Base-by-base conservation (phyloP, 441 rosid species). In the Biscutella laevigata region DNA sequence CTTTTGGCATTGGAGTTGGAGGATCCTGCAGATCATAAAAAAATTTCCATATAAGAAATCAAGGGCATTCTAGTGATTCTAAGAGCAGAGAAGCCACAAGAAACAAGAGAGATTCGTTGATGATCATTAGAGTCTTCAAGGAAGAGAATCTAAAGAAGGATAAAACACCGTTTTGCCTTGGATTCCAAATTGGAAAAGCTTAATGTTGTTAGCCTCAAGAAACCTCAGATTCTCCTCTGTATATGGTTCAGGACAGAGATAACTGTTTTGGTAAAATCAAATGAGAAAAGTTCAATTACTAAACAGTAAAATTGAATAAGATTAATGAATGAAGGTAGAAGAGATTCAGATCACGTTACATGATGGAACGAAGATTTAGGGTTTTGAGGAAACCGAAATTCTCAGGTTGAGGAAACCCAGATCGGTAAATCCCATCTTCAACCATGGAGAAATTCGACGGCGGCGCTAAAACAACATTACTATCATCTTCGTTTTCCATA, bases 81-180 rank as follows among this genome's bases (percentile, higher is more conserved):
- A n/a, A n/a, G n/a, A n/a, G n/a, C n/a, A n/a, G n/a, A n/a, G n/a
- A n/a, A n/a, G n/a, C 11, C 20, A 28, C 29, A 42, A 20, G 36
- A 35, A 13, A 24, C 26, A 38, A 49, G 40, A 20, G 8, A 27
- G 26, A 19, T n/a, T n/a, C n/a, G n/a, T 17, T 1, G 15, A 3
- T 24, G 11, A 27, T 22, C 15, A 59, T 13, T 10, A 38, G 4
- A 20, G 15, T 35, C 24, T n/a, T n/a, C 2, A 22, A 13, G 4
- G 44, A 45, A n/a, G n/a, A n/a, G n/a, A n/a, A n/a, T n/a, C n/a
- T n/a, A n/a, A n/a, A n/a, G n/a, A n/a, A n/a, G n/a, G n/a, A n/a
- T n/a, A n/a, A n/a, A n/a, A n/a, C n/a, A n/a, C 95, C 82, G 80
- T 73, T 71, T 82, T 84, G 47, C 98, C 95, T 57, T 84, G 76